These are phyloP conservation scores for Marchantia paleacea DNA, from an alignment of 225 moss, liverwort and hornwort genomes.

Conservation along the genomic window DNA sequence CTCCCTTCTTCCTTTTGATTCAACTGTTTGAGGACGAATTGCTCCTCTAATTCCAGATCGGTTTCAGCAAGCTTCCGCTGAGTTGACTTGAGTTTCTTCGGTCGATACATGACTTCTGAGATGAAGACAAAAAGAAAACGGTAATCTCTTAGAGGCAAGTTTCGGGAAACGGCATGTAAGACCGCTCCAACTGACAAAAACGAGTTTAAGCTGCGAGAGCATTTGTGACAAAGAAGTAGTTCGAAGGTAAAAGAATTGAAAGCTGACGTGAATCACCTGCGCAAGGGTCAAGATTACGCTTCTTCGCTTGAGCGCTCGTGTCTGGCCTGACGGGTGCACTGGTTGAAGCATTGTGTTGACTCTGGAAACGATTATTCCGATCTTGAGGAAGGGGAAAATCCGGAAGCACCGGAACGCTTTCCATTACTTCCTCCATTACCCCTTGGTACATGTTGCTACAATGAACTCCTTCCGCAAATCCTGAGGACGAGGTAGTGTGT, in stretches of 20 bases:
- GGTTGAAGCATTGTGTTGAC: constrained; percentile 25
- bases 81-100: constrained; percentile 36
- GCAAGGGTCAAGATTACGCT: constrained; percentile 26
- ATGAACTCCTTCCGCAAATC: constrained; percentile 14
- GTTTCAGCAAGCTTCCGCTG: constrained; percentile 41
- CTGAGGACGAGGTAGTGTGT: constrained; percentile 6
- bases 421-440: constrained; percentile 33
- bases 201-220: neutral
- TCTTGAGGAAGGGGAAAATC: constrained; percentile 1
- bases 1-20: constrained; percentile 17
- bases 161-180: too few relatives aligned
- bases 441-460: constrained; percentile 5
- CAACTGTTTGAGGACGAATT: constrained; percentile 33
- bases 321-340: constrained; percentile 24
- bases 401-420: constrained; percentile 25
- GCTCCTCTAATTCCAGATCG: constrained; percentile 46
- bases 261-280: constrained; percentile 4
- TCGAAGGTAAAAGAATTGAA: neutral
- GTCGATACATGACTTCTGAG: constrained; percentile 21
- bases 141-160: too few relatives aligned
- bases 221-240: neutral
- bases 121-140: too few relatives aligned
- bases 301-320: constrained; percentile 25
- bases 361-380: constrained; percentile 25
- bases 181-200: too few relatives aligned